Conservation (phyloP, 2,329 filamentous ascomycete genomes). For the Phaeosphaeriaceae sp. region DNA sequence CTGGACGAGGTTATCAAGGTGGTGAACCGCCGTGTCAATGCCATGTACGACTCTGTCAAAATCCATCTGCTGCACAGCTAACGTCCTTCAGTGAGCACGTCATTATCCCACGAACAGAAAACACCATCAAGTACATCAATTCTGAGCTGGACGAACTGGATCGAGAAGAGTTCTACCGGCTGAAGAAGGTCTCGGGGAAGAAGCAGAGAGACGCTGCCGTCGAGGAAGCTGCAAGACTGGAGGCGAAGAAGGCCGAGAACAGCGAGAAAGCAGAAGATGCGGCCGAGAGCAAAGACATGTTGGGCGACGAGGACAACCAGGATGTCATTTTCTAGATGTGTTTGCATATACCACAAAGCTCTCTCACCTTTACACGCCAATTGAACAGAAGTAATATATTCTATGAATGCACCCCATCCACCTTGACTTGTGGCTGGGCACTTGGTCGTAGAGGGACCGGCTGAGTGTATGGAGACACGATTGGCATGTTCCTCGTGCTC, state of each 20-base stretch:
- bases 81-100: conserved; percentile 74
- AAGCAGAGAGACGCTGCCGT: conserved; percentile 63
- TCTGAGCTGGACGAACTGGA: conserved; percentile 97
- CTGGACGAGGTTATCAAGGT: conserved; percentile 99
- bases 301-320: conserved; percentile 79
- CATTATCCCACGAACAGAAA: conserved; percentile 97
- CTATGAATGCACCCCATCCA: neutral
- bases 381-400: neutral
- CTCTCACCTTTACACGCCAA: neutral
- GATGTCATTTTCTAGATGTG: conserved; percentile 79
- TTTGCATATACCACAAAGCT: neutral
- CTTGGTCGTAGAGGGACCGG: neutral
- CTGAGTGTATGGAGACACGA: neutral
- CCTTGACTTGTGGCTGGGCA: neutral
- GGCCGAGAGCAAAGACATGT: conserved; percentile 66
- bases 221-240: conserved; percentile 45
- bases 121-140: conserved; percentile 99
- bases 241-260: conserved; percentile 39
- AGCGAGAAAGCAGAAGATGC: conserved; percentile 35
- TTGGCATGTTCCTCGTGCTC: neutral
- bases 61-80: conserved; percentile 15
- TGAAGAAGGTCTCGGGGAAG: conserved; percentile 90
- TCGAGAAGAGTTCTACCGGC: conserved; percentile 94
- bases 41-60: conserved; percentile 73
- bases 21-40: conserved; percentile 96